A percentile compares a stretch with the other conserved stretches of the same genome.
These are phyloP conservation scores for Aureobasidium zeae DNA, from an alignment of 2,329 filamentous ascomycete species.

Conservation along the genomic window DNA sequence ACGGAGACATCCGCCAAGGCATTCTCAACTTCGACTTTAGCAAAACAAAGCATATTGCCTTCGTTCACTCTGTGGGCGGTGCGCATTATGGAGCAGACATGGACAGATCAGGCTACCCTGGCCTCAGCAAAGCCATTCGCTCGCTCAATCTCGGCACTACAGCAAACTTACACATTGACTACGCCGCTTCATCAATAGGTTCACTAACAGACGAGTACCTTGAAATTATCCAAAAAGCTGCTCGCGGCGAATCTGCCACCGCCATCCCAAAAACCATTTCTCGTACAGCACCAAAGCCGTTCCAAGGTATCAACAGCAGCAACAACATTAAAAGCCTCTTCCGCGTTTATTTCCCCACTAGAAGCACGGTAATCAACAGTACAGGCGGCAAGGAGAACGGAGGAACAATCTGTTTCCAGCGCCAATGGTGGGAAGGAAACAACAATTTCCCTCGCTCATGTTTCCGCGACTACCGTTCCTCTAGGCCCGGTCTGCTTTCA, in stretches of 20 bases:
- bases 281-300: slow-evolving; percentile 17
- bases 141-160: slow-evolving; percentile 52
- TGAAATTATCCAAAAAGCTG: slow-evolving; percentile 48
- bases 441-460: slow-evolving; percentile 60
- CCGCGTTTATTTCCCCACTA: slow-evolving; percentile 72
- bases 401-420: slow-evolving; percentile 74
- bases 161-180: slow-evolving; percentile 57
- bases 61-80: slow-evolving; percentile 66
- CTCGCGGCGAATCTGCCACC: slow-evolving; percentile 37
- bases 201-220: slow-evolving; percentile 62
- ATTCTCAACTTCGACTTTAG: slow-evolving; percentile 74
- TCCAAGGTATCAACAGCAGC: slow-evolving; percentile 22
- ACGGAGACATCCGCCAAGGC: slow-evolving; percentile 55
- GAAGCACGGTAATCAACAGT: slow-evolving; percentile 44
- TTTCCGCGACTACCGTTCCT: slow-evolving; percentile 67
- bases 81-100: slow-evolving; percentile 28
- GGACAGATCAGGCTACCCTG: slow-evolving; percentile 59
- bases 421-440: slow-evolving; percentile 59
- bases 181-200: slow-evolving; percentile 73
- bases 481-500: slow-evolving; percentile 63
- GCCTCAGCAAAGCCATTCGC: slow-evolving; percentile 59
- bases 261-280: neutral
- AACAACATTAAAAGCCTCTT: slow-evolving; percentile 44
- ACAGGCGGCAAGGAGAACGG: slow-evolving; percentile 39
- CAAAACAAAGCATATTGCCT: slow-evolving; percentile 60